Evolutionary conservation across 495 filamentous ascomycete genomes (phyloP).

Genomic region (Penicillium soppii): DNA sequence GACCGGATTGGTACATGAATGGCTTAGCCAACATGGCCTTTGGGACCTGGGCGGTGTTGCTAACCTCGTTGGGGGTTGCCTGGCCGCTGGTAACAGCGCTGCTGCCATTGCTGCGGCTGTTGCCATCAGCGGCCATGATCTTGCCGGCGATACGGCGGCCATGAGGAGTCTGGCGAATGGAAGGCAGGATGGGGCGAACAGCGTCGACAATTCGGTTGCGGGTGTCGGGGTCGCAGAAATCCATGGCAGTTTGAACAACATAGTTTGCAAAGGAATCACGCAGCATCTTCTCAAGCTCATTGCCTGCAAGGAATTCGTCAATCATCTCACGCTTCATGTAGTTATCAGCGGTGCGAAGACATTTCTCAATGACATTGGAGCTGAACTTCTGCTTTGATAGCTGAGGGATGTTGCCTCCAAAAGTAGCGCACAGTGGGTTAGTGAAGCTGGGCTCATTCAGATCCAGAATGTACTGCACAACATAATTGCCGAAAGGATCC

Average conservation of each 20-base stretch:
- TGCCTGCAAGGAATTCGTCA: constrained; percentile 70
- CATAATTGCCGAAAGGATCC: constrained; percentile 97
- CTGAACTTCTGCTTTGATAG: constrained; percentile 98
- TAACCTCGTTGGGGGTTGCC: constrained; percentile 40
- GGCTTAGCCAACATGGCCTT: constrained; percentile 33
- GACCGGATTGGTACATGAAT: constrained; percentile 24
- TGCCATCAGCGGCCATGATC: constrained; percentile 53
- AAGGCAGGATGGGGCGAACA: constrained; percentile 78
- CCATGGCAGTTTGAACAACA: constrained; percentile 93
- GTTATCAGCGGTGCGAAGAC: constrained; percentile 74
- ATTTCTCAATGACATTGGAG: constrained; percentile 98
- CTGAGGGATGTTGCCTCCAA: constrained; percentile 67
- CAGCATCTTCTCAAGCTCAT: constrained; percentile 81
- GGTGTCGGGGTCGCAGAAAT: constrained; percentile 70
- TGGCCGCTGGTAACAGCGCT: constrained; percentile 38
- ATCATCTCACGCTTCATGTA: constrained; percentile 75
- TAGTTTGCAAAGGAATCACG: constrained; percentile 95
- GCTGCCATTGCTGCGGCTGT: constrained; percentile 33
- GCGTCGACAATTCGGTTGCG: constrained; percentile 73
- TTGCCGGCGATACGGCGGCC: constrained; percentile 90
- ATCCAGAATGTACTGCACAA: constrained; percentile 97
- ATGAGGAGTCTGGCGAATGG: constrained; percentile 84
- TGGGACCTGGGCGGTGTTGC: constrained; percentile 29
- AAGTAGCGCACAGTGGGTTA: constrained; percentile 75
- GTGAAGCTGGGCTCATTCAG: constrained; percentile 80